These are phyloP conservation scores for Hyaloscypha bicolor DNA, from an alignment of 495 filamentous ascomycete species.

Conservation along the genomic window DNA sequence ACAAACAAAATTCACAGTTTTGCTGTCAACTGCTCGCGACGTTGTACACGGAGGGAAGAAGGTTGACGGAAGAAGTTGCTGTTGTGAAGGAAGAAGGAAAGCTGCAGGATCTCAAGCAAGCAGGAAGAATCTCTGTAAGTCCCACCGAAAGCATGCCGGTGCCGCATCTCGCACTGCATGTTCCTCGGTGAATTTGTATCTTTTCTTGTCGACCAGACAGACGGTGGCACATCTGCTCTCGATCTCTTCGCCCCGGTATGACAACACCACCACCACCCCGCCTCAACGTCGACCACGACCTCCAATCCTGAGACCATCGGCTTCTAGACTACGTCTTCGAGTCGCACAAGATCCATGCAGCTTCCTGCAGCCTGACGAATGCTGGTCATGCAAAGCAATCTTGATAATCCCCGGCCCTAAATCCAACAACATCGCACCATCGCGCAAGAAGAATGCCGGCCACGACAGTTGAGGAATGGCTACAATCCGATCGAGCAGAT, in stretches of 20 bases:
- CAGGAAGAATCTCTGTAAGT: conserved; percentile 15
- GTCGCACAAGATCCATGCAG: conserved; percentile 35
- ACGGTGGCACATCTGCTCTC: conserved; percentile 26
- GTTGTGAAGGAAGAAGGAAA: conserved; percentile 31
- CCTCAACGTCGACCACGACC: conserved; percentile 1
- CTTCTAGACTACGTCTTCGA: conserved; percentile 16
- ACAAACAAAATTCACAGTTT: conserved; percentile 25
- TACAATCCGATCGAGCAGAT: conserved; percentile 25
- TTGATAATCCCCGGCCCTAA: conserved; percentile 21
- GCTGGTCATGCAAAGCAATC: conserved; percentile 33
- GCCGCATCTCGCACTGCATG: conserved; percentile 2
- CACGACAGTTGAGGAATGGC: conserved; percentile 35
- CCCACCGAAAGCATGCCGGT: not conserved
- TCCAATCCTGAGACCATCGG: not conserved
- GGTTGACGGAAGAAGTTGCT: conserved; percentile 32
- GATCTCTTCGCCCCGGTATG: conserved; percentile 5
- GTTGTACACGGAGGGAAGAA: conserved; percentile 33
- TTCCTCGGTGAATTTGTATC: conserved; percentile 16
- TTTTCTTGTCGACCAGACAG: not conserved
- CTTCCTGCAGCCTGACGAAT: conserved; percentile 34
- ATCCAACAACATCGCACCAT: conserved; percentile 9
- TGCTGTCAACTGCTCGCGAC: conserved; percentile 21
- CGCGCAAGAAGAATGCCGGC: conserved; percentile 31
- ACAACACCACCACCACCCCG: conserved; percentile 14
- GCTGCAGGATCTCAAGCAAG: conserved; percentile 20